Conservation (phyloP, 1,284 basidiomycete species). For the Hemileccinum hortonii region DNA sequence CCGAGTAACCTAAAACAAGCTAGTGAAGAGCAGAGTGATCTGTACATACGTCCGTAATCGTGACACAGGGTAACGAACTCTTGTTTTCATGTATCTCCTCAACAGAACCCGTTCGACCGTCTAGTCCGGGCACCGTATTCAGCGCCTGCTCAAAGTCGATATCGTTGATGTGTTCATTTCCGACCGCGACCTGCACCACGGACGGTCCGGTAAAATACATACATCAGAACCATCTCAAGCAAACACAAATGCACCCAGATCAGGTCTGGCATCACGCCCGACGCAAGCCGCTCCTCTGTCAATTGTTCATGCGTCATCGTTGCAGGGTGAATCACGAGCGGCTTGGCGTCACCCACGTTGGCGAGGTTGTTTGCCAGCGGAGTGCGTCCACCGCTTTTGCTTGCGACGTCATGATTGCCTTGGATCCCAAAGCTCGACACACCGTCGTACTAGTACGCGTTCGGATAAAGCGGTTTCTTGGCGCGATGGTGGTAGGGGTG, state of each 20-base stretch:
- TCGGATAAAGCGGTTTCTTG: slow-evolving; percentile 55
- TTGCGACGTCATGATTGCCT: slow-evolving; percentile 60
- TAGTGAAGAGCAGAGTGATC: too few relatives aligned
- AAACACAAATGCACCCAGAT: slow-evolving; percentile 57
- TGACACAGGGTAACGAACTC: too few relatives aligned
- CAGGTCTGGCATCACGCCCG: slow-evolving; percentile 80
- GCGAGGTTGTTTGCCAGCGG: slow-evolving; percentile 75
- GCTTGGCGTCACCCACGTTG: slow-evolving; percentile 82
- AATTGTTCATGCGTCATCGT: slow-evolving; percentile 85
- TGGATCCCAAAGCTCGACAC: slow-evolving; percentile 83
- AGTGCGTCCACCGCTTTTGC: slow-evolving; percentile 73
- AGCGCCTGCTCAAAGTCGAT: slow-evolving; percentile 72
- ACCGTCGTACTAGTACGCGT: slow-evolving; percentile 75
- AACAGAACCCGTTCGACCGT: too few relatives aligned
- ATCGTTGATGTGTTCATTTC: slow-evolving; percentile 84
- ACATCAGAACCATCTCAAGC: too few relatives aligned
- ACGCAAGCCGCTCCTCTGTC: slow-evolving; percentile 58
- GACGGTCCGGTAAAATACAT: too few relatives aligned
- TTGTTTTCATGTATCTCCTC: too few relatives aligned
- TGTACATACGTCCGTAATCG: too few relatives aligned
- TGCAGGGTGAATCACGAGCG: slow-evolving; percentile 80
- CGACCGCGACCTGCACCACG: slow-evolving; percentile 53
- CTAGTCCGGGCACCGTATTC: neutral
- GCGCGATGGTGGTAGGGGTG: slow-evolving; percentile 69
- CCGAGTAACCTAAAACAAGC: too few relatives aligned